Percentiles rank a stretch among this genome's conserved stretches.
Evolutionary conservation across 2,329 filamentous ascomycete genomes (phyloP).

Genomic region (Fusarium sp.): DNA sequence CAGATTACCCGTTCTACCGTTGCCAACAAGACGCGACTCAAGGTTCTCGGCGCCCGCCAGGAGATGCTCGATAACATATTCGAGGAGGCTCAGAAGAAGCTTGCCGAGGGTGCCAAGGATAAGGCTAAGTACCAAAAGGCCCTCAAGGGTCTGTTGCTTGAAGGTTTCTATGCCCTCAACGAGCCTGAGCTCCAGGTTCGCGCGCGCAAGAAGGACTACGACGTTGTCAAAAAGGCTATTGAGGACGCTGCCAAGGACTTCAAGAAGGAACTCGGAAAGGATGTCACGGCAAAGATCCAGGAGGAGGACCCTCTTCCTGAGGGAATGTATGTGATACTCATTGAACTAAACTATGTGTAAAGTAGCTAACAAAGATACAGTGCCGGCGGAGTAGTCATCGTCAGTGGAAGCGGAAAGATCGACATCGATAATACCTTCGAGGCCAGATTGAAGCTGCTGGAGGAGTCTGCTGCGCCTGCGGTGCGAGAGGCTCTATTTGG

Average conservation of each 20-base stretch:
- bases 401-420: constrained; percentile 90
- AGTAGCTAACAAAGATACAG: constrained; percentile 61
- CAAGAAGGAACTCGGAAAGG: constrained; percentile 79
- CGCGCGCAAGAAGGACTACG: constrained; percentile 83
- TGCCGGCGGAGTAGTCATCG: constrained; percentile 82
- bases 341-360: neutral
- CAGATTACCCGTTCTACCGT: constrained; percentile 98
- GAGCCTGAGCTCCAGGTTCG: constrained; percentile 82
- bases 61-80: constrained; percentile 92
- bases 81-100: constrained; percentile 79
- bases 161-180: constrained; percentile 88
- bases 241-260: constrained; percentile 83
- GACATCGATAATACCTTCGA: constrained; percentile 99
- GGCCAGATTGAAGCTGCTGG: constrained; percentile 85
- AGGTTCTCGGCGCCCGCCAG: constrained; percentile 87
- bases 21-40: constrained; percentile 94
- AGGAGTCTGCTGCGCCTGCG: constrained; percentile 84
- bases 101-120: constrained; percentile 73
- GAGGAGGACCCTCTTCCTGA: constrained; percentile 84
- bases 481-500: constrained; percentile 91
- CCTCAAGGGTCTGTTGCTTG: constrained; percentile 84
- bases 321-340: constrained; percentile 75
- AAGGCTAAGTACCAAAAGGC: constrained; percentile 79
- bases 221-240: constrained; percentile 80
- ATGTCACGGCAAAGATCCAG: constrained; percentile 77